Conservation (phyloP, 2,329 filamentous ascomycete species). For the Trichoderma simmonsii region DNA sequence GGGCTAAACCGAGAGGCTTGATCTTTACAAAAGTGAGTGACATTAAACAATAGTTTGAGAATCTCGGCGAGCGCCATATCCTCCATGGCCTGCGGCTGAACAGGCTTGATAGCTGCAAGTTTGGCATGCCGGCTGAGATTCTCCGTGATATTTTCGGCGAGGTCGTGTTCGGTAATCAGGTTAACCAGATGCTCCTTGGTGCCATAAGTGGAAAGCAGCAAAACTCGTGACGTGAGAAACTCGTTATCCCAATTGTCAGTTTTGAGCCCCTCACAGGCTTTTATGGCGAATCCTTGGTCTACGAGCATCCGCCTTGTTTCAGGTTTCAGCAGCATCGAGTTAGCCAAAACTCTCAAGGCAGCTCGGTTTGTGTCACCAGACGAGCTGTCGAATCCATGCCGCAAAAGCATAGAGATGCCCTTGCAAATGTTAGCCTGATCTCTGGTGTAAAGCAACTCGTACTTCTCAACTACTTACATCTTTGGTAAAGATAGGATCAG, state of each 20-base stretch:
- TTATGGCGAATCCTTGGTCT: conserved; percentile 52
- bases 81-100: conserved; percentile 56
- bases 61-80: conserved; percentile 81
- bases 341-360: conserved; percentile 76
- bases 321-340: conserved; percentile 60
- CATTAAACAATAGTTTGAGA: conserved; percentile 84
- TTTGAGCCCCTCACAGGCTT: conserved; percentile 68
- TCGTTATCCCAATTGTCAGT: conserved; percentile 77
- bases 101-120: conserved; percentile 29
- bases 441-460: not conserved
- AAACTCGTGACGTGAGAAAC: conserved; percentile 61
- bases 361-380: conserved; percentile 65
- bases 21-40: conserved; percentile 70
- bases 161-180: conserved; percentile 43
- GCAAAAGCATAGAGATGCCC: conserved; percentile 71
- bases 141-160: conserved; percentile 58
- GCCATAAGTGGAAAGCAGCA: conserved; percentile 49
- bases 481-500: conserved; percentile 81
- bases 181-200: conserved; percentile 46
- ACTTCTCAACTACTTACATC: conserved; percentile 48
- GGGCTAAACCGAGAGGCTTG: conserved; percentile 60
- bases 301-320: conserved; percentile 43
- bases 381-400: conserved; percentile 68
- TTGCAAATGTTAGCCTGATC: conserved; percentile 14
- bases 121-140: conserved; percentile 70